phyloP scores from a whole-genome alignment of 345 rosid species.

The Rhodamnia argentea region DNA sequence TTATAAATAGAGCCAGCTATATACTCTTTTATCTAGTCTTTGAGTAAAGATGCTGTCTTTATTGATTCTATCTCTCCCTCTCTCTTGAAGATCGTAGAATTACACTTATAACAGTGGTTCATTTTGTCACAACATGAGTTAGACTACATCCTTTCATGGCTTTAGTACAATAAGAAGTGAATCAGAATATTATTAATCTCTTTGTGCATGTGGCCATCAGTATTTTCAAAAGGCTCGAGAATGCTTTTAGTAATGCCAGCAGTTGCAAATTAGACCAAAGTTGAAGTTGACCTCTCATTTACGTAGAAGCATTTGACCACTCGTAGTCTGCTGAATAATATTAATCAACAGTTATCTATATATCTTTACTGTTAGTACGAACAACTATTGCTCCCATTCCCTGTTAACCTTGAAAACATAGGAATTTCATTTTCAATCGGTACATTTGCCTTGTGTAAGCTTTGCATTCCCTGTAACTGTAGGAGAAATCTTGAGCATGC shows the following conservation, averaged over 20 bases:
- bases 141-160: background rate
- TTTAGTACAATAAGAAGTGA: background rate
- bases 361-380: background rate
- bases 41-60: background rate
- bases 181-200: background rate
- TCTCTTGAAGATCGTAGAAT: background rate
- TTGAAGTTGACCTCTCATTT: background rate
- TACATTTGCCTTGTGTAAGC: background rate
- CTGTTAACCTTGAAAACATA: background rate
- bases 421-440: background rate
- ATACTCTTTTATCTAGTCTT: background rate
- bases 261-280: background rate
- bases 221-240: background rate
- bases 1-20: background rate
- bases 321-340: background rate
- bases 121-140: background rate
- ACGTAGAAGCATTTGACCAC: background rate
- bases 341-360: background rate
- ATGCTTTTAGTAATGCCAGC: background rate
- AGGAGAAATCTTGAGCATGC: constrained; percentile 76
- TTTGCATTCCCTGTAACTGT: constrained; percentile 19
- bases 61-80: background rate
- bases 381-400: background rate
- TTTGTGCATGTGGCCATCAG: background rate
- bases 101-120: background rate